phyloP scores from a whole-genome alignment of 1,139 yeast genomes.

The Sugiyamaella neomexicana region DNA sequence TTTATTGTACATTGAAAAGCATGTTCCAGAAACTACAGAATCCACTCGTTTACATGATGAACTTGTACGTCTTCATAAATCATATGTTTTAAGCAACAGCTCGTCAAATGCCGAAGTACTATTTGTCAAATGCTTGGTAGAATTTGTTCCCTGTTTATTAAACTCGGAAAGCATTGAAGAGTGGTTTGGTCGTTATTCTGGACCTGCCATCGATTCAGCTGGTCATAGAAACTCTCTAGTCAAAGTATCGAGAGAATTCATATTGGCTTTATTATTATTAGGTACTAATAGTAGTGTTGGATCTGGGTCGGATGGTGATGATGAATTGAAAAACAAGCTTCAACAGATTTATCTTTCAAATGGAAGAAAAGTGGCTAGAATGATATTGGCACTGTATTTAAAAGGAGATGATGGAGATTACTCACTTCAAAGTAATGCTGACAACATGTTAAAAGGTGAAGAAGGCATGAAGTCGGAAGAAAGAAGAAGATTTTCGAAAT shows the following conservation, averaged over 20 bases:
- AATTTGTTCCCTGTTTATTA: constrained; percentile 45
- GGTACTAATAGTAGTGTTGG: constrained; percentile 28
- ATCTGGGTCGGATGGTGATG: constrained; percentile 19
- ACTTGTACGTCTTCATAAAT: constrained; percentile 48
- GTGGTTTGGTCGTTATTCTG: constrained; percentile 57
- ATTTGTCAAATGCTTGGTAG: constrained; percentile 50
- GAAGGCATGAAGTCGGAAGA: constrained; percentile 42
- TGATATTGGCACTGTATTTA: constrained; percentile 31
- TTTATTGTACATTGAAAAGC: constrained; percentile 41
- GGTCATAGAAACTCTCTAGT: constrained; percentile 48
- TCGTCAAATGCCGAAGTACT: constrained; percentile 37
- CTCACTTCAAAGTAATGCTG: constrained; percentile 3
- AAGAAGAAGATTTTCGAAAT: constrained; percentile 50
- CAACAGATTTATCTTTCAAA: constrained; percentile 27
- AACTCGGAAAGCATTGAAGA: constrained; percentile 45
- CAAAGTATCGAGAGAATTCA: constrained; percentile 46
- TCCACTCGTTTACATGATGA: constrained; percentile 51
- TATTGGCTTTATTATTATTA: constrained; percentile 42
- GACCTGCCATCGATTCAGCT: constrained; percentile 62
- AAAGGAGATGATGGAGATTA: constrained; percentile 11
- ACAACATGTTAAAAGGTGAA: constrained; percentile 12
- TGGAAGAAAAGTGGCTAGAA: constrained; percentile 21
- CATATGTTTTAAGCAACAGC: constrained; percentile 35
- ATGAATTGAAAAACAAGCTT: constrained; percentile 13
- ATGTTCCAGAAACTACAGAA: constrained; percentile 45